A percentile compares a stretch with the other conserved stretches of the same genome.
These are phyloP conservation scores for Lentinula edodes DNA, from an alignment of 768 basidiomycete species.

Conservation along the genomic window DNA sequence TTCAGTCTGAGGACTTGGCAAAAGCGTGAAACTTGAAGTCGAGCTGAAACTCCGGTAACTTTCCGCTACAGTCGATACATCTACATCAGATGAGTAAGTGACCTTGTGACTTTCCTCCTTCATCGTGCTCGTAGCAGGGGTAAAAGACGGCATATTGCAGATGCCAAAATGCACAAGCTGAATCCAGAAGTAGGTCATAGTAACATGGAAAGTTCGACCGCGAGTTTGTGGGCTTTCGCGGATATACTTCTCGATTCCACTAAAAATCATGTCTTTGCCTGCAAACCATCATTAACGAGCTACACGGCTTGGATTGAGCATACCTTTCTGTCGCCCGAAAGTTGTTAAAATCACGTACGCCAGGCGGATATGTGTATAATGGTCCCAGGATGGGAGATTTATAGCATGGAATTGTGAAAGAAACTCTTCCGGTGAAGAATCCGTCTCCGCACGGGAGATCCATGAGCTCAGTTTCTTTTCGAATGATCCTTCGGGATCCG, in stretches of 20 bases:
- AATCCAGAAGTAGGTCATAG: constrained; percentile 50
- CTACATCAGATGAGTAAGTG: neutral
- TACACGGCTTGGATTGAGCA: neutral
- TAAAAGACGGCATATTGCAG: neutral
- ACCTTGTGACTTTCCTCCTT: neutral
- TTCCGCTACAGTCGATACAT: neutral
- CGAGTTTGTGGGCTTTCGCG: constrained; percentile 27
- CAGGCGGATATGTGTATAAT: constrained; percentile 41
- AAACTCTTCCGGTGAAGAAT: constrained; percentile 25
- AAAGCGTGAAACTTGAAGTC: neutral
- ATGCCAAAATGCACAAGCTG: constrained; percentile 45
- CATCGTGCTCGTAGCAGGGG: constrained; percentile 4
- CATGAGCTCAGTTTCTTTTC: constrained; percentile 30
- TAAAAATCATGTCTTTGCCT: constrained; percentile 41
- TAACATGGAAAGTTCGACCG: constrained; percentile 34
- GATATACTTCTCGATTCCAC: constrained; percentile 36
- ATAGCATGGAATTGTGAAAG: constrained; percentile 27
- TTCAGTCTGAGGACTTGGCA: constrained; percentile 11
- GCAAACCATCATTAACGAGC: neutral
- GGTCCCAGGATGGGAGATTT: constrained; percentile 38
- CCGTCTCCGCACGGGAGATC: constrained; percentile 26
- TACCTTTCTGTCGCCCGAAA: constrained; percentile 38
- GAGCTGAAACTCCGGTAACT: neutral
- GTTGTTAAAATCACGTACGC: constrained; percentile 35
- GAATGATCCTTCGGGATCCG: constrained; percentile 11